A percentile compares a stretch with the other conserved stretches of the same genome.
These are phyloP conservation scores for Lasiodiplodia gonubiensis DNA, from an alignment of 2,329 filamentous ascomycete genomes.

Conservation along the genomic window DNA sequence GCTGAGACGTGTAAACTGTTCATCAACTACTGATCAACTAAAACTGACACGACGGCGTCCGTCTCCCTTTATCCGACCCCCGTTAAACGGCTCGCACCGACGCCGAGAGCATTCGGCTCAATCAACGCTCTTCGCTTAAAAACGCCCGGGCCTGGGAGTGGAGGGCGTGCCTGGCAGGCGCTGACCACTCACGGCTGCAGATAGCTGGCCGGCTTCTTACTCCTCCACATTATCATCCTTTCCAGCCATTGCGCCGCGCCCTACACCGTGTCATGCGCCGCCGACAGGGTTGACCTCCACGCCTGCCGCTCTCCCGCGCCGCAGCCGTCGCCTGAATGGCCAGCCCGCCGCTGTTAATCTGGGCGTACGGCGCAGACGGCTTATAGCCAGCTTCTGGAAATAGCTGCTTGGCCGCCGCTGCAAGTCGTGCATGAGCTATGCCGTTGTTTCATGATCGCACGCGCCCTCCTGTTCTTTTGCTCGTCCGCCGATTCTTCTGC, in stretches of 20 bases:
- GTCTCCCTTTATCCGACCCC: neutral
- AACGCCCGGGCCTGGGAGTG: neutral
- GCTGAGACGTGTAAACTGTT: neutral
- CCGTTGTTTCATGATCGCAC: neutral
- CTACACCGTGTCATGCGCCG: conserved; percentile 9
- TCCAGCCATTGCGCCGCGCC: conserved; percentile 1
- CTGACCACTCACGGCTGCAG: conserved; percentile 3
- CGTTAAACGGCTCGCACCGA: neutral
- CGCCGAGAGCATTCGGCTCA: conserved; percentile 1
- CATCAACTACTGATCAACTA: neutral
- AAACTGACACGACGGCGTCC: neutral
- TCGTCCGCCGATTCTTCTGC: neutral
- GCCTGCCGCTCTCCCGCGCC: conserved; percentile 14
- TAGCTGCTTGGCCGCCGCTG: neutral
- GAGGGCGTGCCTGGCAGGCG: neutral
- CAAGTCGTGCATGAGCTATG: neutral
- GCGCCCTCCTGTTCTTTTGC: neutral
- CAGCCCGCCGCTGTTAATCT: neutral
- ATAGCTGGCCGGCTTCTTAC: neutral
- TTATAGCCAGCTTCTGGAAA: conserved; percentile 4
- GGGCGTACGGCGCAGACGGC: neutral
- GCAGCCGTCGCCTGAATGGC: conserved; percentile 3
- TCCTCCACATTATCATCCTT: neutral
- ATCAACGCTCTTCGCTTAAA: conserved; percentile 2
- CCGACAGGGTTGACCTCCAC: neutral